Evolutionary conservation across 768 basidiomycete species (phyloP).

Genomic region (Lactarius sanguifluus): DNA sequence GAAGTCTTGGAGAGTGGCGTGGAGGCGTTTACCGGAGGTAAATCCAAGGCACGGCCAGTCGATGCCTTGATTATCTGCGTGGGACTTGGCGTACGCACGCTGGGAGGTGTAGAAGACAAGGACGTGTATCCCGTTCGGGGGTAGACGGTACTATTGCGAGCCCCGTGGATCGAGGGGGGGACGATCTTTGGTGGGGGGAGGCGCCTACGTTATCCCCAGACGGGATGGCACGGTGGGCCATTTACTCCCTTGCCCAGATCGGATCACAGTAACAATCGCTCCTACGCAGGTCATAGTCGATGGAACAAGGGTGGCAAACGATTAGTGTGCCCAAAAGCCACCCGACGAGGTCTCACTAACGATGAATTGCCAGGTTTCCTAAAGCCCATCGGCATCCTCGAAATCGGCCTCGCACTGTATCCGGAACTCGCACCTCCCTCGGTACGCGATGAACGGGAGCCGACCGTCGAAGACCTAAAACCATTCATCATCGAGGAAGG

Average conservation of each 20-base stretch:
- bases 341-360: not conserved
- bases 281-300: constrained; percentile 52
- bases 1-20: constrained; percentile 65
- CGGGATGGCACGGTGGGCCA: constrained; percentile 50
- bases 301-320: constrained; percentile 55
- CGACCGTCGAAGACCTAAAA: constrained; percentile 42
- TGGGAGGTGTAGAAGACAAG: constrained; percentile 53
- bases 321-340: constrained; percentile 48
- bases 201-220: constrained; percentile 67
- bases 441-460: constrained; percentile 31
- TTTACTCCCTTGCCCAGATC: not conserved
- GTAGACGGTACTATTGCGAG: constrained; percentile 45
- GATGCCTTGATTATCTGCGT: constrained; percentile 69
- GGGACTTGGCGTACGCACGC: constrained; percentile 56
- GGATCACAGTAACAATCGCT: not conserved
- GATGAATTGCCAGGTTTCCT: constrained; percentile 51
- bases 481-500: constrained; percentile 43
- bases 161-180: constrained; percentile 55
- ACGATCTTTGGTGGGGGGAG: constrained; percentile 46
- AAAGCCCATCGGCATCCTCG: constrained; percentile 54
- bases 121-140: constrained; percentile 49
- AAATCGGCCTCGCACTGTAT: constrained; percentile 40
- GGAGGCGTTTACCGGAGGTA: constrained; percentile 29
- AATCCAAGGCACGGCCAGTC: constrained; percentile 23
- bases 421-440: constrained; percentile 37